Evolutionary conservation across 345 rosid genomes (phyloP), one percentile per base, ranked within the genome.

Genomic region (Populus tremula): DNA sequence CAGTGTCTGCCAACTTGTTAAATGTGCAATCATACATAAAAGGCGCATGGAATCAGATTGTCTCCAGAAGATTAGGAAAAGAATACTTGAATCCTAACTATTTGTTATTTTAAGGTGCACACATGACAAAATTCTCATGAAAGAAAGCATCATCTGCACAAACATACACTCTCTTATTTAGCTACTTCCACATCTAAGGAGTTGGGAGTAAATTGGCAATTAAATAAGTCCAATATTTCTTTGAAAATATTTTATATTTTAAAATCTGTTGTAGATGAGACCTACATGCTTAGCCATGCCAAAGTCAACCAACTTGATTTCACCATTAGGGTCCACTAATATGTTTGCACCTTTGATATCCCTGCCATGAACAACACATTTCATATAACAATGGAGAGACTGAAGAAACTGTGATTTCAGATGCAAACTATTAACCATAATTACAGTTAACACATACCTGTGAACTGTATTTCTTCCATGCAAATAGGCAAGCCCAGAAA

Each of bases 221-320:
- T 16, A 59, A 4, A 43, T 39, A 29, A 69, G 35, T 38, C 56
- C 43, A 5, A 29, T 35, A 25, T 7, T 64, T 5, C 14, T 53
- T 21, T 43, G 67, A 39, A 38, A 76, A 62, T 31, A 70, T 45
- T 74, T 65, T 49, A 54, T 25, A 74, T 29, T 43, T 43, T 27
- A 69, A 71, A 23, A 20, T n/a, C 13, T 11, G 39, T 67, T 25
- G 70, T 12, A 82, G 62, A 80, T 65, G 71, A 67, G 53, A 61
- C 88, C 73, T 92, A 95, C 99, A 86, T 92, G 98, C 83, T 91
- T 95, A 74, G 99, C 97, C 98, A 95, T 95, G 87, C 99, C 99
- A 79, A 95, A 95, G 84, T 95, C 99, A 5, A 87, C 94, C 87
- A 95, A 78, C 91, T 95, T 95, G 88, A 95, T 89, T 85, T 90